phyloP scores from a whole-genome alignment of 2,329 filamentous ascomycete genomes.

The Venturia pyrina region DNA sequence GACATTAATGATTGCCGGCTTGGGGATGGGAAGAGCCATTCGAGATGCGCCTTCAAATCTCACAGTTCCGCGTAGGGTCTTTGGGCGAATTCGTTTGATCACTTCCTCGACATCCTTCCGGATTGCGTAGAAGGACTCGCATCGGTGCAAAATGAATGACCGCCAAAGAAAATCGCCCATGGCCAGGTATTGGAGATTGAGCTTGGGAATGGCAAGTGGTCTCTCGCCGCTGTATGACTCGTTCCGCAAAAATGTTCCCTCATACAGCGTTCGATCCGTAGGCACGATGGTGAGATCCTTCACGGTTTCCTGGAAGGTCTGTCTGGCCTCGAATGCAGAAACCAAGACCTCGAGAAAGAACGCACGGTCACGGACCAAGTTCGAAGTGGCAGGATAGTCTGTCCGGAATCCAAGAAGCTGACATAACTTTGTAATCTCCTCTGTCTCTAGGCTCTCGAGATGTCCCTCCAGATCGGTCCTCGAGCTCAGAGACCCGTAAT shows the following conservation, averaged over 20 bases:
- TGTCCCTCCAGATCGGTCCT: slow-evolving; percentile 68
- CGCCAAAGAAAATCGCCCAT: slow-evolving; percentile 96
- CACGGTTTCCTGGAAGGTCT: slow-evolving; percentile 73
- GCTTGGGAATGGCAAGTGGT: slow-evolving; percentile 82
- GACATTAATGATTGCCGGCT: slow-evolving; percentile 79
- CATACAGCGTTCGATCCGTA: slow-evolving; percentile 73
- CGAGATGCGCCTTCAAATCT: slow-evolving; percentile 76
- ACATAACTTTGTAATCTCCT: slow-evolving; percentile 62
- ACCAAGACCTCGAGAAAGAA: slow-evolving; percentile 65
- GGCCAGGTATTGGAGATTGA: slow-evolving; percentile 92
- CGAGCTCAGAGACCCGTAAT: slow-evolving; percentile 80
- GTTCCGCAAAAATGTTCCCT: slow-evolving; percentile 65
- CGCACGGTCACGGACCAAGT: slow-evolving; percentile 51
- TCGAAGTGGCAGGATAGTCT: slow-evolving; percentile 64
- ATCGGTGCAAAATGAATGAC: slow-evolving; percentile 77
- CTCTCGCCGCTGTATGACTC: slow-evolving; percentile 80
- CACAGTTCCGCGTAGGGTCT: slow-evolving; percentile 48
- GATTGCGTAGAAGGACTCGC: slow-evolving; percentile 88
- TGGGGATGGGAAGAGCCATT: slow-evolving; percentile 82
- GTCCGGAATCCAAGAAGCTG: slow-evolving; percentile 66
- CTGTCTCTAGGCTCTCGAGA: slow-evolving; percentile 60
- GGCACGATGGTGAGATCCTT: slow-evolving; percentile 67
- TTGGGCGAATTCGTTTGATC: slow-evolving; percentile 68
- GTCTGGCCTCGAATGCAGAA: slow-evolving; percentile 63
- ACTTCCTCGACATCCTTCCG: slow-evolving; percentile 81